These are phyloP conservation scores for Ceratobasidium sp. DNA, from an alignment of 1,284 basidiomycete species.

Conservation along the genomic window DNA sequence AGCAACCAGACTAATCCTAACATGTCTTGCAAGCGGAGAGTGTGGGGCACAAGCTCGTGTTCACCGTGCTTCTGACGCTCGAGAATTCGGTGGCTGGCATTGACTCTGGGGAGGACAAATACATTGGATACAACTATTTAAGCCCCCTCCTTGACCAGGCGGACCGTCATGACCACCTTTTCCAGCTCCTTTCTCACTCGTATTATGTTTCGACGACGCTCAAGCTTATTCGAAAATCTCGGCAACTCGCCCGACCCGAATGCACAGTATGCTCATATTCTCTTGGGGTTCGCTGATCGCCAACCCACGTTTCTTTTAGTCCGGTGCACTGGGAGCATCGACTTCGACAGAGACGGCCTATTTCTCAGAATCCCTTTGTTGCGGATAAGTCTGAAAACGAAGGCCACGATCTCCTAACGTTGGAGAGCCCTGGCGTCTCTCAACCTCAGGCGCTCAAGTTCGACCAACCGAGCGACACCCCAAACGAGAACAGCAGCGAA, in stretches of 20 bases:
- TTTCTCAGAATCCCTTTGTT: slow-evolving; percentile 38
- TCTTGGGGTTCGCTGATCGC: not conserved
- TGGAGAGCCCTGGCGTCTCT: not conserved
- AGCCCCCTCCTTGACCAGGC: no score
- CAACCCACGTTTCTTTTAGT: not conserved
- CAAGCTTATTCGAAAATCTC: slow-evolving; percentile 24
- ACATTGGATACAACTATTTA: no score
- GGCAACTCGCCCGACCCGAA: slow-evolving; percentile 13
- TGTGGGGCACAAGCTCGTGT: no score
- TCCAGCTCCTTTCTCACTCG: no score
- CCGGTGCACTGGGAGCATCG: slow-evolving; percentile 40
- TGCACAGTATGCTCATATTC: not conserved
- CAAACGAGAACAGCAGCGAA: not conserved
- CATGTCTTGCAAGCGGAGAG: no score
- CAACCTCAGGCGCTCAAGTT: not conserved
- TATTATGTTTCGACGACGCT: not conserved
- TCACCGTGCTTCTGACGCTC: no score
- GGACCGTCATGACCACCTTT: no score
- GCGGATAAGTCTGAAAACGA: not conserved
- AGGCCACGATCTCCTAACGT: not conserved
- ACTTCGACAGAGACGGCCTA: slow-evolving; percentile 24
- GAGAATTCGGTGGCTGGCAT: no score
- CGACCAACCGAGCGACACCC: not conserved
- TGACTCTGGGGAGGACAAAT: no score
- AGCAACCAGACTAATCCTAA: no score